phyloP scores from a whole-genome alignment of 1,284 basidiomycete genomes.

The Trametes hirsuta region DNA sequence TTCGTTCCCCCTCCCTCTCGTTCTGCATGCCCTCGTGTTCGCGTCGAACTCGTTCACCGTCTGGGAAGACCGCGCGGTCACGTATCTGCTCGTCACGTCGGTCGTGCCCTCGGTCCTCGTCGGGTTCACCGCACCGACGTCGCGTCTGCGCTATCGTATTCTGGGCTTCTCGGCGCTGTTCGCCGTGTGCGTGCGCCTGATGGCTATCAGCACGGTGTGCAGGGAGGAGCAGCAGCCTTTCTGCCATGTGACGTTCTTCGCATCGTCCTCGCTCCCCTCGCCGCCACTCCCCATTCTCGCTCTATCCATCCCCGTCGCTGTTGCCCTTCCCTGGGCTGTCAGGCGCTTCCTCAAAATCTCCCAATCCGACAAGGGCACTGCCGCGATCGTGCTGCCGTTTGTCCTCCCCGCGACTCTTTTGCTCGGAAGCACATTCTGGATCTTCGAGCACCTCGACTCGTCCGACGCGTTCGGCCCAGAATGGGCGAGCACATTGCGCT shows the following conservation, averaged over 20 bases:
- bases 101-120: conserved; percentile 59
- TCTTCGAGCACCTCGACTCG: conserved; percentile 78
- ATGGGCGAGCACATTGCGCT: conserved; percentile 48
- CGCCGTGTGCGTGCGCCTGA: conserved; percentile 72
- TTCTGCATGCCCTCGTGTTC: conserved; percentile 75
- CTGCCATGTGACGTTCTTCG: conserved; percentile 88
- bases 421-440: conserved; percentile 70
- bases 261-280: conserved; percentile 65
- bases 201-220: conserved; percentile 82
- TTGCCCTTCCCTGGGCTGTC: conserved; percentile 64
- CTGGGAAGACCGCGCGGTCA: conserved; percentile 90
- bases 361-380: conserved; percentile 76
- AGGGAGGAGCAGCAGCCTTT: conserved; percentile 93
- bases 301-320: conserved; percentile 56
- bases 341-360: conserved; percentile 65
- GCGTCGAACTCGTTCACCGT: conserved; percentile 94
- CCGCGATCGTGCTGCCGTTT: conserved; percentile 62
- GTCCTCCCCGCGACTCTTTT: conserved; percentile 63
- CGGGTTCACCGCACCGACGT: conserved; percentile 68
- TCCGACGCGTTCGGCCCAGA: conserved; percentile 45
- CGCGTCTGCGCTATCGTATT: conserved; percentile 75
- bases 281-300: conserved; percentile 63
- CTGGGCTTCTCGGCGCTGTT: conserved; percentile 71
- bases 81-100: conserved; percentile 73
- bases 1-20: conserved; percentile 48